Conservation (phyloP, 129 eudicot genomes). For the Chrysanthemum seticuspe region DNA sequence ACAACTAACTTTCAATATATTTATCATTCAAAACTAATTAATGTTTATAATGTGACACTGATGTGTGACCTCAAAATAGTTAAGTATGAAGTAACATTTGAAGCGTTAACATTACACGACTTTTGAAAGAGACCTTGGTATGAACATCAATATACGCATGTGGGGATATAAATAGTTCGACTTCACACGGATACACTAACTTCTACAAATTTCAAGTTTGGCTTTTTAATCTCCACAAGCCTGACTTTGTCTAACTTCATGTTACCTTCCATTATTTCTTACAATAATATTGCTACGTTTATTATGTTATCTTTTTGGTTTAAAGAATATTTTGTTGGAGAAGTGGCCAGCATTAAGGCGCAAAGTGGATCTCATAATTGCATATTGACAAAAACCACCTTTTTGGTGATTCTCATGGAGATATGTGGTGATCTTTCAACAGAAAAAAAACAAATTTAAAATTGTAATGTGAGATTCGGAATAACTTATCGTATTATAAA, state of each 20-base stretch:
- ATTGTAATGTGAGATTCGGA: no score
- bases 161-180: not conserved
- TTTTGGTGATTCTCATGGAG: conserved; percentile 27
- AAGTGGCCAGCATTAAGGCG: not conserved
- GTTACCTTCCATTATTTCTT: not conserved
- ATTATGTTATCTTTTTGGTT: not conserved
- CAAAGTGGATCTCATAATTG: not conserved
- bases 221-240: not conserved
- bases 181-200: conserved; percentile 1
- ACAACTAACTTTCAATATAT: no score
- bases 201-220: not conserved
- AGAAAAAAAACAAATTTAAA: conserved; percentile 16
- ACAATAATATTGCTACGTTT: not conserved
- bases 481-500: no score
- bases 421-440: conserved; percentile 16
- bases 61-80: not conserved
- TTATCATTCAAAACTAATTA: not conserved
- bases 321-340: not conserved
- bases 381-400: conserved; percentile 30
- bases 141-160: not conserved
- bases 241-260: conserved; percentile 7
- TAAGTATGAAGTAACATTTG: not conserved
- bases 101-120: not conserved
- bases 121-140: not conserved
- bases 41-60: no score